Base-by-base conservation (phyloP, 305 asterid genomes). In the Fraxinus velutina region DNA sequence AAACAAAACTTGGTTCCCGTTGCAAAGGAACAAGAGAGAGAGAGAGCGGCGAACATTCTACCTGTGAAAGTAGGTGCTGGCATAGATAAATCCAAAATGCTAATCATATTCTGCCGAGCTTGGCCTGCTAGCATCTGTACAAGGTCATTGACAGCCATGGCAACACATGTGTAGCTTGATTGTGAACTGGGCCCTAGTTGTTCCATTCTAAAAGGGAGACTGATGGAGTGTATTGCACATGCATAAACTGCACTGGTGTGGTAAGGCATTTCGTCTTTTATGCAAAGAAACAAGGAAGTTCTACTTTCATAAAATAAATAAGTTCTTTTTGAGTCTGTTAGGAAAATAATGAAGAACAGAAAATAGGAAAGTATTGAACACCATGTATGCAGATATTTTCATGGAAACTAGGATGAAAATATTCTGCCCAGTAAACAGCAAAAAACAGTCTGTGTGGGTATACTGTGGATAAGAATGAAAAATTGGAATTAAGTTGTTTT, bases 171-270 rank as follows among this genome's bases (percentile, higher is more conserved):
- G 84, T 79, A 66, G 82, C 81, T 83, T 3, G 80, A 78, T 78
- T 92, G 92, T 29, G 91, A 82, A 88, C 89, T 88, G 77, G 97
- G 97, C 55, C 96, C 91, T 30, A 84, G 89, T 74, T 87, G 93
- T 83, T 90, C 90, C 93, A 95, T 90, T 87, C 94, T 86, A 86
- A 92, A 92, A 81, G 99, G 99, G 81, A 95, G 97, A 82, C 92
- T 88, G 85, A 92, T 85, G 75, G 98, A 91, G 88, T 92, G 97
- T 78, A 95, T 83, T 39, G 97, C 97, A 82, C 98, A 91, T 37
- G 99, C 97, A 87, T 95, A 94, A 86, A 92, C 88, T 77, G 99
- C 97, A 86, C 96, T 92, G 7, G 95, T 86, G 91, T 95, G 94
- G 84, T 91, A 95, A 55, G 88, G 89, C 84, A 92, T 92, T 72